Base-by-base conservation (phyloP, 805 yeast species). In the Saturnispora quitensis region DNA sequence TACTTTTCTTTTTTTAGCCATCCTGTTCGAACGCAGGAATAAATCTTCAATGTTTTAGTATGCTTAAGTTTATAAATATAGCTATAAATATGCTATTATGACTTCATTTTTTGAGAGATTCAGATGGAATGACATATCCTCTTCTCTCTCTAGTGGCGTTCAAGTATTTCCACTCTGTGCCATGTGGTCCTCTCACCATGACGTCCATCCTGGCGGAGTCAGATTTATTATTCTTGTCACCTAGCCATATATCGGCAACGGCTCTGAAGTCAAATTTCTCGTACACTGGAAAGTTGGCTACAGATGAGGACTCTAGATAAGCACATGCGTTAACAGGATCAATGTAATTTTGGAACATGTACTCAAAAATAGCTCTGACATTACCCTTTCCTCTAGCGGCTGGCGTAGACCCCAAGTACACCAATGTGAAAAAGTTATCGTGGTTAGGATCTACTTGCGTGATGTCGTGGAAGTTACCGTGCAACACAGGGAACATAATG, bases 361-460 rank as follows among this genome's bases (percentile, higher is more conserved):
- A 73, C 6, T 77, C 75, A 56, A 78, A 73, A 60, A 77, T 65
- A 25, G 69, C 69, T 46, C 82, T 63, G 10, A 71, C 77, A 58
- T 78, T 78, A 18, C 83, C 83, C 59, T 78, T 78, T 35, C 83
- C 83, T 56, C 81, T 68, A 5, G 82, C 79, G 17, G 61, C 59
- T 15, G 71, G 71, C 5, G 69, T 60, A 6, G 70, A 63, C 3
- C 71, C 71, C 5, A 68, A 48, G 40, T 68, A 68, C 20, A 68
- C 70, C 44, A 68, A 59, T 7, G 68, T 65, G 62, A 62, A 66
- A 7, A 57, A 48, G 51, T 68, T 69, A 17, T 56, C 58, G 13
- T 56, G 60, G 18, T 56, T 43, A 4, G 63, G 63, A 57, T 77
- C 81, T n/a, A 62, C 66, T 5, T 63, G 55, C 50, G 75, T 56